These are phyloP conservation scores for Cryptosporidium ubiquitum DNA, from an alignment of 169 alveolate genomes.

Conservation along the genomic window DNA sequence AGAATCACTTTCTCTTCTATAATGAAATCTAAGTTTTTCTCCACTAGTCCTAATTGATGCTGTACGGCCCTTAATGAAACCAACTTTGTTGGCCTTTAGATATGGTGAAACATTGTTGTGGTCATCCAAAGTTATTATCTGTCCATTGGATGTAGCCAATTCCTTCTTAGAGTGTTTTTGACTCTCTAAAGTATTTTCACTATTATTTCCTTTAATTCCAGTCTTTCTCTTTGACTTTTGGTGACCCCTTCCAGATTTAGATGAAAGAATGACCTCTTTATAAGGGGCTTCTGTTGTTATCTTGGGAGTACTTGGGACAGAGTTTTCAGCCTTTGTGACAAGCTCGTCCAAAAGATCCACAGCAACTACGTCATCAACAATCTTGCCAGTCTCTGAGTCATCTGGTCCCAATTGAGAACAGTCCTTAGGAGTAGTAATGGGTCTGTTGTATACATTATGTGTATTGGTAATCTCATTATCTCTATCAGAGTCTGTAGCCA, in stretches of 20 bases:
- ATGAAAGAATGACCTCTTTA: background rate
- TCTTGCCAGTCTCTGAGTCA: slow-evolving; percentile 15
- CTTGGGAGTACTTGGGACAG: slow-evolving; percentile 27
- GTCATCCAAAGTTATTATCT: background rate
- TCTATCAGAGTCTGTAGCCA: slow-evolving; percentile 22
- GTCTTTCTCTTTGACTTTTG: background rate
- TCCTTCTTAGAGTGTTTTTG: background rate
- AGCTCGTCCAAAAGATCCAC: slow-evolving; percentile 48
- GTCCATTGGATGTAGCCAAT: background rate
- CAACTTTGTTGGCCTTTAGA: background rate
- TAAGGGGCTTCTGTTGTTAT: background rate
- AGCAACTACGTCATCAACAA: slow-evolving; percentile 71
- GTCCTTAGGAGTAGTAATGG: slow-evolving; percentile 12
- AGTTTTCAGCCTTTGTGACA: slow-evolving; percentile 42
- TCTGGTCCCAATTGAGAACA: background rate
- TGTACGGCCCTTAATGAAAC: slow-evolving; percentile 50
- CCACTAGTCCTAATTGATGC: slow-evolving; percentile 71
- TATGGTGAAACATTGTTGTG: slow-evolving; percentile 2
- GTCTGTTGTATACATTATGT: slow-evolving; percentile 20
- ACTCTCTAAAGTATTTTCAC: background rate
- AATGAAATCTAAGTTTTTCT: slow-evolving; percentile 40
- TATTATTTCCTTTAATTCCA: background rate
- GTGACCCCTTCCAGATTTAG: background rate
- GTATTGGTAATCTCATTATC: slow-evolving; percentile 17
- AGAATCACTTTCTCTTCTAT: slow-evolving; percentile 54